Evolutionary conservation across 192 early-diverging fungal species (phyloP), one percentile per base, ranked within the genome.

Genomic region (Linnemannia exigua): DNA sequence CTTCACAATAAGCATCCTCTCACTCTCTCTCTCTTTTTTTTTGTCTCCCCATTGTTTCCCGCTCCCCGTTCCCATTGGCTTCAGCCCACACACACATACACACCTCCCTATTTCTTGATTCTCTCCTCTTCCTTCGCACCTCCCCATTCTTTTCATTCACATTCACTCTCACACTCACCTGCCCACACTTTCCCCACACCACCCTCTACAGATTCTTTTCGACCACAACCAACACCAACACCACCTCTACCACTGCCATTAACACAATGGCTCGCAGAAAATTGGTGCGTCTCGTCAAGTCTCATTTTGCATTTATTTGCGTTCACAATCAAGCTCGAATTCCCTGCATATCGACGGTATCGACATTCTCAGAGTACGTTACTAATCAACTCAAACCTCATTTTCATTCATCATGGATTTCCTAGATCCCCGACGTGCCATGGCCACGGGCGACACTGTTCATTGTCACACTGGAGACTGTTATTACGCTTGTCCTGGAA

Each of bases 401-500:
- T 22, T 22, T 36, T 38, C 31, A 6, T 44, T 6, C 28, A 72
- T n/a, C 33, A 5, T 37, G 11, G 20, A 38, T 28, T n/a, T 28
- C 41, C 20, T 36, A 86, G 84, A 79, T 41, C 25, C 28, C 52
- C 14, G 63, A 85, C 9, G 82, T 68, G 2, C 70, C 78, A n/a
- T 86, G 84, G 78, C 84, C 84, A 58, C 67, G 68, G 15, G 84
- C 84, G 35, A 80, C 84, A 2, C 50, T 86, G 25, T 8, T 69
- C 17, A 12, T 80, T 35, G 79, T 86, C 28, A 61, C 84, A 12
- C 61, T 86, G 1, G 69, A 86, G 69, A 68, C 63, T 0, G 66
- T 80, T n/a, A 16, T 54, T 15, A 54, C 38, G 3, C 47, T 86
- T 1, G 78, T 63, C 2, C 79, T 86, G 9, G 78, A 80, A 25